Evolutionary conservation across 441 rosid genomes (phyloP).

Genomic region (Biscutella laevigata): DNA sequence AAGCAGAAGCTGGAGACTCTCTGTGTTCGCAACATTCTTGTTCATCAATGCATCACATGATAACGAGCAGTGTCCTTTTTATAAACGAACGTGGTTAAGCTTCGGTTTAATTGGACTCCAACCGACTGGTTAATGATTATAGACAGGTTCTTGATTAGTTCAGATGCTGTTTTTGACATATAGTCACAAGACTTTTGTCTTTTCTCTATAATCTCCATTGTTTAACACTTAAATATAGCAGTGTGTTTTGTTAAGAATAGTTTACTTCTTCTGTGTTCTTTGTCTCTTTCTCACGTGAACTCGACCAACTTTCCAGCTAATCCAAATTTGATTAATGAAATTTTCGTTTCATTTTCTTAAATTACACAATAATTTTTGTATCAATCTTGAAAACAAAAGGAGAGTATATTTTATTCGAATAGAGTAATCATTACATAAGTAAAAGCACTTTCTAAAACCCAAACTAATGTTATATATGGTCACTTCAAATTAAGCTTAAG

Average conservation of each 20-base stretch:
- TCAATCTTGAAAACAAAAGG: no score
- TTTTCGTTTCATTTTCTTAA: background rate
- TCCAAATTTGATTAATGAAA: background rate
- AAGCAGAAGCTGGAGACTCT: background rate
- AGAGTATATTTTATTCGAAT: no score
- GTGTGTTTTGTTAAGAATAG: background rate
- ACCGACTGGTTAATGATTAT: background rate
- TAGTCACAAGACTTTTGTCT: conserved; percentile 23
- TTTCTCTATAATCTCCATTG: background rate
- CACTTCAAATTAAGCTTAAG: conserved; percentile 2
- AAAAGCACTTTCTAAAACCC: conserved; percentile 7
- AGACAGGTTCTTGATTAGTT: conserved; percentile 1
- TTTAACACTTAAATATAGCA: background rate
- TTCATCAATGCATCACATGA: conserved; percentile 3
- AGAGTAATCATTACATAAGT: no score
- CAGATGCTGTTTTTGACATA: conserved; percentile 1
- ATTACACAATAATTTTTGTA: no score
- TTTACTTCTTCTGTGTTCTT: background rate
- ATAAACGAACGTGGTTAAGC: background rate
- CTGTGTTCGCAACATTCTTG: conserved; percentile 5
- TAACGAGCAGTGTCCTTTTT: conserved; percentile 5
- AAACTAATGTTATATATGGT: background rate
- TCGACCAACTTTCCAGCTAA: conserved; percentile 20
- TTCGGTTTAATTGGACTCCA: background rate
- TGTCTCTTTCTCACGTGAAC: conserved; percentile 19